Conservation (phyloP, 2,329 filamentous ascomycete genomes). For the Arthrobotrys sphaeroides region DNA sequence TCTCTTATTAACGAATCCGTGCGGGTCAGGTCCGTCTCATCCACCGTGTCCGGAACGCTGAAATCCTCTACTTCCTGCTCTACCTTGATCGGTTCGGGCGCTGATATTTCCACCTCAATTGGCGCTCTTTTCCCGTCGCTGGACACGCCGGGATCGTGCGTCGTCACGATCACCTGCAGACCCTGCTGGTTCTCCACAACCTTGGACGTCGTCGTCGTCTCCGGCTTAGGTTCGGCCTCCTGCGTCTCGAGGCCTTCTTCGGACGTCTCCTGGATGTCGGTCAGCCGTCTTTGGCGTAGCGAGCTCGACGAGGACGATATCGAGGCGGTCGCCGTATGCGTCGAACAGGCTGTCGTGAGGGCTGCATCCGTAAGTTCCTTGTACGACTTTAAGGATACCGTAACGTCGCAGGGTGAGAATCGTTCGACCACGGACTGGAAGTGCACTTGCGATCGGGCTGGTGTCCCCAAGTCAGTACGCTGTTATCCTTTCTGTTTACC, state of each 20-base stretch:
- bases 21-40: slow-evolving; percentile 22
- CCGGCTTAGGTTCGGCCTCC: slow-evolving; percentile 23
- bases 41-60: slow-evolving; percentile 31
- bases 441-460: slow-evolving; percentile 65
- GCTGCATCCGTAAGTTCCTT: slow-evolving; percentile 87
- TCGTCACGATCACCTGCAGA: slow-evolving; percentile 58
- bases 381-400: slow-evolving; percentile 77
- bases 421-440: slow-evolving; percentile 73
- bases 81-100: slow-evolving; percentile 46
- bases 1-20: slow-evolving; percentile 30
- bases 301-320: slow-evolving; percentile 86
- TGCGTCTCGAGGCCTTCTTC: slow-evolving; percentile 70
- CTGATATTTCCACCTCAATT: slow-evolving; percentile 52
- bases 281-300: slow-evolving; percentile 76
- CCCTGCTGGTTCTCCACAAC: slow-evolving; percentile 52
- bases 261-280: slow-evolving; percentile 93
- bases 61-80: slow-evolving; percentile 42
- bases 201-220: slow-evolving; percentile 42
- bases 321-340: slow-evolving; percentile 87
- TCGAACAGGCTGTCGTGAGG: slow-evolving; percentile 84
- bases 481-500: slow-evolving; percentile 89
- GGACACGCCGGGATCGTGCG: slow-evolving; percentile 56
- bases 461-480: slow-evolving; percentile 70
- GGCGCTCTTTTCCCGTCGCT: slow-evolving; percentile 54
- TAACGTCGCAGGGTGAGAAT: slow-evolving; percentile 86